Evolutionary conservation across 495 filamentous ascomycete genomes (phyloP).

Genomic region (Aspergillus mulundensis): DNA sequence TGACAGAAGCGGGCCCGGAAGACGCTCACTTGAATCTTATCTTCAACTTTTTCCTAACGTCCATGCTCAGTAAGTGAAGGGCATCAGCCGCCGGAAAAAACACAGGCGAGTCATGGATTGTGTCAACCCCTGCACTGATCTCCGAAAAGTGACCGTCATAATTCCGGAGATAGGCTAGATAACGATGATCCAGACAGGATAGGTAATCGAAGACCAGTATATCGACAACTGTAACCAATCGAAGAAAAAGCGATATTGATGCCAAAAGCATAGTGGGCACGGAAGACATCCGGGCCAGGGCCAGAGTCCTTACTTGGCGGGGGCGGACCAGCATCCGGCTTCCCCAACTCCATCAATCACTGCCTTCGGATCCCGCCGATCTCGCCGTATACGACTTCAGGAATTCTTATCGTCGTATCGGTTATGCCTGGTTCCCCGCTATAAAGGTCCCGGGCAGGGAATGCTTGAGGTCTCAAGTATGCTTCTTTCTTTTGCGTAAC

Average conservation of each 20-base stretch:
- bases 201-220: neutral
- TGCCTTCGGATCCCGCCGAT: neutral
- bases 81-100: neutral
- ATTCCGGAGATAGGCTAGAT: neutral
- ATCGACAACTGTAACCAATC: neutral
- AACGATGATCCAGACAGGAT: neutral
- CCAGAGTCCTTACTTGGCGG: neutral
- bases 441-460: neutral
- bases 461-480: neutral
- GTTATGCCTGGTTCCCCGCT: neutral
- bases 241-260: neutral
- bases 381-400: neutral
- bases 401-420: neutral
- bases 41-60: neutral
- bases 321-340: conserved; percentile 15
- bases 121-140: neutral
- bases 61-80: neutral
- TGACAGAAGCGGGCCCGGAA: conserved; percentile 7
- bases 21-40: neutral
- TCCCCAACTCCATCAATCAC: neutral
- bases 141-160: neutral
- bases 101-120: neutral
- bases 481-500: neutral
- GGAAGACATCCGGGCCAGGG: conserved; percentile 20
- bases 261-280: conserved; percentile 9